A percentile compares a stretch with the other conserved stretches of the same genome.
Evolutionary conservation across 176 grass and related monocot genomes (phyloP).

Genomic region (Avena sativa): DNA sequence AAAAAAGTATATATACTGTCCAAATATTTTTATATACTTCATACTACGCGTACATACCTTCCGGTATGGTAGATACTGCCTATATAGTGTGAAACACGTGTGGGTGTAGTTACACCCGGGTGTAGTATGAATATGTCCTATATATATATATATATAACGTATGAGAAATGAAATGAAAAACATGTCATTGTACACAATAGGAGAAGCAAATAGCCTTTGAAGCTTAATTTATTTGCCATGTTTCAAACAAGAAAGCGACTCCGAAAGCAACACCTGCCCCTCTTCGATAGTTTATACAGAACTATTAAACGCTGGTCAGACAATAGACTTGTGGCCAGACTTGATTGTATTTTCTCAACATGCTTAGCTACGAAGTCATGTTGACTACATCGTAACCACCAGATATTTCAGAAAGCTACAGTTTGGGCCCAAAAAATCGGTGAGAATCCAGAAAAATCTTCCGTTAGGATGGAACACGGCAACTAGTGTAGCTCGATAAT

Average conservation of each 20-base stretch:
- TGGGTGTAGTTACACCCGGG: too few species aligned
- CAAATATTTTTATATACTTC: too few species aligned
- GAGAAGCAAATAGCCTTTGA: neutral
- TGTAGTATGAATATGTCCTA: too few species aligned
- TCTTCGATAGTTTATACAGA: slow-evolving; percentile 27
- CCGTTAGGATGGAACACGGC: neutral
- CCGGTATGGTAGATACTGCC: too few species aligned
- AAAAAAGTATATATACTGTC: too few species aligned
- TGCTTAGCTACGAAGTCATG: slow-evolving; percentile 31
- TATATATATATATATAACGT: too few species aligned
- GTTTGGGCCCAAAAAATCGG: neutral
- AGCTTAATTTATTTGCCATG: neutral
- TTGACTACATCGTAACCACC: slow-evolving; percentile 50
- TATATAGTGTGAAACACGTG: too few species aligned
- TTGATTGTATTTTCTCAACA: slow-evolving; percentile 3
- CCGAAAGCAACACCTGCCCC: neutral
- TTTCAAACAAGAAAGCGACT: slow-evolving; percentile 33
- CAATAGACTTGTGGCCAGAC: slow-evolving; percentile 10
- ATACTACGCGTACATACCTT: too few species aligned
- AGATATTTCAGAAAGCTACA: slow-evolving; percentile 41
- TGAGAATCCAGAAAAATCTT: slow-evolving; percentile 17
- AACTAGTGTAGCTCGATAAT: slow-evolving; percentile 6
- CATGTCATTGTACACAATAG: slow-evolving; percentile 17
- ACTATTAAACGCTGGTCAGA: slow-evolving; percentile 13
- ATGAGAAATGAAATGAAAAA: slow-evolving; percentile 1